These are phyloP conservation scores for Penicillium bovifimosum DNA, from an alignment of 495 filamentous ascomycete species.

Conservation along the genomic window DNA sequence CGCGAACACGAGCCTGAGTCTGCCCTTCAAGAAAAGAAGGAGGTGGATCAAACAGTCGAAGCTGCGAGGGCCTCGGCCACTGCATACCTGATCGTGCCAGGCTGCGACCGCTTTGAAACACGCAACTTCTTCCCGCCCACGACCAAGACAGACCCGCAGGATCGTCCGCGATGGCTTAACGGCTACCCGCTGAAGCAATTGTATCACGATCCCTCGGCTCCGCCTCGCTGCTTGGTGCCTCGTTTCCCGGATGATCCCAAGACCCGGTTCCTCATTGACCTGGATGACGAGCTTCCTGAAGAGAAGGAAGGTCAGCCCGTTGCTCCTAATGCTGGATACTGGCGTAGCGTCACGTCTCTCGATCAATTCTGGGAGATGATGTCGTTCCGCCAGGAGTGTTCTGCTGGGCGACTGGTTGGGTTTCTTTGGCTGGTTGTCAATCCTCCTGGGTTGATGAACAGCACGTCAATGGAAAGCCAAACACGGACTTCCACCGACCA, in stretches of 20 bases:
- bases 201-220: slow-evolving; percentile 50
- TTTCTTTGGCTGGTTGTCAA: slow-evolving; percentile 90
- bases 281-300: slow-evolving; percentile 71
- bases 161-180: slow-evolving; percentile 45
- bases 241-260: slow-evolving; percentile 96
- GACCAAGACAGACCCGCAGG: slow-evolving; percentile 35
- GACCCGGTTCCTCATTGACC: slow-evolving; percentile 78
- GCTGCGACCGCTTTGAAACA: slow-evolving; percentile 72
- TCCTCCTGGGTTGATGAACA: slow-evolving; percentile 40
- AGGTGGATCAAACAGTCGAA: slow-evolving; percentile 40
- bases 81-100: slow-evolving; percentile 83
- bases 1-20: slow-evolving; percentile 42
- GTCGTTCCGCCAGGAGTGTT: slow-evolving; percentile 94
- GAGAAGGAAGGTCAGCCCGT: slow-evolving; percentile 20
- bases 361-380: slow-evolving; percentile 99
- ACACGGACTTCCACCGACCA: slow-evolving; percentile 8
- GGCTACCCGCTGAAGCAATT: slow-evolving; percentile 62
- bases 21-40: slow-evolving; percentile 27
- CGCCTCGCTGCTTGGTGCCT: slow-evolving; percentile 82
- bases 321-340: slow-evolving; percentile 51
- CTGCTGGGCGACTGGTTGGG: slow-evolving; percentile 80
- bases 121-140: slow-evolving; percentile 52
- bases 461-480: slow-evolving; percentile 36
- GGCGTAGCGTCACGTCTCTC: slow-evolving; percentile 75
- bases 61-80: slow-evolving; percentile 39